Conservation (phyloP, 257 asterid genomes). For the Lantana camara region DNA sequence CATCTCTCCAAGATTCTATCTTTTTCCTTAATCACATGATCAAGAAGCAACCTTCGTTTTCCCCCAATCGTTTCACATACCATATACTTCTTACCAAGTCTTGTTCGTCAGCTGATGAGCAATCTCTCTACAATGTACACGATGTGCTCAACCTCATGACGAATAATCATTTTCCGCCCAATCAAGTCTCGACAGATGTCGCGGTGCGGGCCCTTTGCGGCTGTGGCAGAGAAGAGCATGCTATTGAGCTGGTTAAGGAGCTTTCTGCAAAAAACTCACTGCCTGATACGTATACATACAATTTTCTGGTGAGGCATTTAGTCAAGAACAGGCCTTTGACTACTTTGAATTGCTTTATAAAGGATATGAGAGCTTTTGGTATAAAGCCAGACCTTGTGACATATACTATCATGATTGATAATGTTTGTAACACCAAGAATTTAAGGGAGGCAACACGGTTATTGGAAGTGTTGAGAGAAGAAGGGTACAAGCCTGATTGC, state of each 20-base stretch:
- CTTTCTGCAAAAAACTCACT: slow-evolving; percentile 52
- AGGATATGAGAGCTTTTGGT: slow-evolving; percentile 69
- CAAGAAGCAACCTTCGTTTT: slow-evolving; percentile 72
- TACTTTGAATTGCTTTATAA: slow-evolving; percentile 54
- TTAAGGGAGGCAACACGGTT: slow-evolving; percentile 85
- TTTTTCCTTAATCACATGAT: slow-evolving; percentile 77
- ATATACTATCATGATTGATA: slow-evolving; percentile 90
- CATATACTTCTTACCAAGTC: slow-evolving; percentile 65
- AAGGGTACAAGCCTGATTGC: slow-evolving; percentile 84
- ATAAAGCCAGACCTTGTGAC: slow-evolving; percentile 92
- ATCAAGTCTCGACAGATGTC: slow-evolving; percentile 63
- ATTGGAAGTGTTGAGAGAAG: slow-evolving; percentile 61
- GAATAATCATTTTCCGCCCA: slow-evolving; percentile 62
- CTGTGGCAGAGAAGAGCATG: slow-evolving; percentile 72
- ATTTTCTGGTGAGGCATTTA: slow-evolving; percentile 76
- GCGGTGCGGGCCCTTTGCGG: slow-evolving; percentile 83
- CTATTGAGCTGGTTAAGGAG: slow-evolving; percentile 73
- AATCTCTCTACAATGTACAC: slow-evolving; percentile 54
- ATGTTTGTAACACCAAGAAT: slow-evolving; percentile 87
- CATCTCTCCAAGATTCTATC: slow-evolving; percentile 77
- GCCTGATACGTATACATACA: slow-evolving; percentile 74
- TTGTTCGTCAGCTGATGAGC: slow-evolving; percentile 54
- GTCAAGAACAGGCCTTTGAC: slow-evolving; percentile 66
- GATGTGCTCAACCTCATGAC: slow-evolving; percentile 74
- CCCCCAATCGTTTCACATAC: slow-evolving; percentile 71